phyloP scores from a whole-genome alignment of 306 rosid species.

The Crotalaria pallida region DNA sequence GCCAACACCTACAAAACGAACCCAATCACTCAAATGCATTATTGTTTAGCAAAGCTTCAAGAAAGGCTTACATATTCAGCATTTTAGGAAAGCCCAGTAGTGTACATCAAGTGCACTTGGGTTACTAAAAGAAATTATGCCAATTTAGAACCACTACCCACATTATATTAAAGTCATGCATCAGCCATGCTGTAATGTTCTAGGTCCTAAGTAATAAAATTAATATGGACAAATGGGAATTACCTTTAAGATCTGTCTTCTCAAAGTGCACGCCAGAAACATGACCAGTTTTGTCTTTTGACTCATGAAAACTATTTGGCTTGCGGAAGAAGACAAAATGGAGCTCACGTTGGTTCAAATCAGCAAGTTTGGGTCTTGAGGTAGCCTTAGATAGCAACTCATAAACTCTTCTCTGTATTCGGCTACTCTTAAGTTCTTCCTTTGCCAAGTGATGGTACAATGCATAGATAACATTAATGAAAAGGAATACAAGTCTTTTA shows the following conservation, averaged over 20 bases:
- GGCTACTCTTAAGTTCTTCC: conserved; percentile 82
- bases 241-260: conserved; percentile 76
- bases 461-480: conserved; percentile 21
- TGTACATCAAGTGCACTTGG: not conserved
- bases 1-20: conserved; percentile 49
- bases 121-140: not conserved
- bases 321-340: conserved; percentile 74
- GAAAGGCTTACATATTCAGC: not conserved
- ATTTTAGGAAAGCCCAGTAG: not conserved
- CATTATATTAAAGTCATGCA: not conserved
- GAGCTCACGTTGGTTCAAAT: conserved; percentile 58
- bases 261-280: conserved; percentile 65
- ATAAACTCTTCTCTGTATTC: conserved; percentile 74
- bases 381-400: conserved; percentile 78
- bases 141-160: not conserved
- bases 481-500: not conserved
- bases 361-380: conserved; percentile 37
- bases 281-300: conserved; percentile 40
- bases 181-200: not conserved
- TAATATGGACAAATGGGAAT: not conserved
- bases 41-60: conserved; percentile 1
- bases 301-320: conserved; percentile 67
- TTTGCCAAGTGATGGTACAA: conserved; percentile 46
- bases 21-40: not conserved
- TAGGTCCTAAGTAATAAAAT: not conserved